Percentiles rank a stretch among this genome's conserved stretches.
Conservation (phyloP, 495 filamentous ascomycete genomes). For the Lichenothelia convexa region DNA sequence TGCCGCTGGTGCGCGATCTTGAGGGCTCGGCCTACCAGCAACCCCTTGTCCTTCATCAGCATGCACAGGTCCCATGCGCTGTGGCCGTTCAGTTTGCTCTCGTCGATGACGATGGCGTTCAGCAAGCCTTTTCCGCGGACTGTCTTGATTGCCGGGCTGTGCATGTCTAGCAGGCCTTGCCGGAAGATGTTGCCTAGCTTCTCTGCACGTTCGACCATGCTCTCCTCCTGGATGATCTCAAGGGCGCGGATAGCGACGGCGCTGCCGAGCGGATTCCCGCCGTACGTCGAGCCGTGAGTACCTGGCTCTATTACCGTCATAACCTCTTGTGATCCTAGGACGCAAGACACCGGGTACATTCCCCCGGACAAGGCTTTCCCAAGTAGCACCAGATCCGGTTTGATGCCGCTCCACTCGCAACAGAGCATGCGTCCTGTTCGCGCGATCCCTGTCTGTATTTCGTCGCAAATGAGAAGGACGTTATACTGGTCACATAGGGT, state of each 20-base stretch:
- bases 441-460: slow-evolving; percentile 96
- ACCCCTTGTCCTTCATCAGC: slow-evolving; percentile 84
- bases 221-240: slow-evolving; percentile 81
- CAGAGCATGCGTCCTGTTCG: slow-evolving; percentile 86
- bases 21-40: slow-evolving; percentile 49
- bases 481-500: slow-evolving; percentile 86
- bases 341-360: slow-evolving; percentile 95
- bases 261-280: slow-evolving; percentile 92
- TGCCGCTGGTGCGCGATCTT: slow-evolving; percentile 24
- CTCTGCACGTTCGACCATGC: slow-evolving; percentile 67
- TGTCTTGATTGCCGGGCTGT: slow-evolving; percentile 60
- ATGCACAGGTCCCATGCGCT: slow-evolving; percentile 96
- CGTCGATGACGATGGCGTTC: slow-evolving; percentile 94
- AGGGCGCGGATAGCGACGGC: slow-evolving; percentile 93
- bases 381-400: slow-evolving; percentile 83
- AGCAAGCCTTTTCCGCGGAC: slow-evolving; percentile 87
- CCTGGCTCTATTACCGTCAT: slow-evolving; percentile 97
- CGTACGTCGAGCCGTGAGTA: slow-evolving; percentile 93
- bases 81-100: slow-evolving; percentile 64
- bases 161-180: slow-evolving; percentile 47
- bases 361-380: slow-evolving; percentile 96
- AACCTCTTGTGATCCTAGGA: slow-evolving; percentile 73
- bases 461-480: slow-evolving; percentile 87
- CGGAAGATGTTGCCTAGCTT: slow-evolving; percentile 70
- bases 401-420: slow-evolving; percentile 84